Evolutionary conservation across 345 rosid species (phyloP).

Genomic region (Erysimum cheiranthoides): DNA sequence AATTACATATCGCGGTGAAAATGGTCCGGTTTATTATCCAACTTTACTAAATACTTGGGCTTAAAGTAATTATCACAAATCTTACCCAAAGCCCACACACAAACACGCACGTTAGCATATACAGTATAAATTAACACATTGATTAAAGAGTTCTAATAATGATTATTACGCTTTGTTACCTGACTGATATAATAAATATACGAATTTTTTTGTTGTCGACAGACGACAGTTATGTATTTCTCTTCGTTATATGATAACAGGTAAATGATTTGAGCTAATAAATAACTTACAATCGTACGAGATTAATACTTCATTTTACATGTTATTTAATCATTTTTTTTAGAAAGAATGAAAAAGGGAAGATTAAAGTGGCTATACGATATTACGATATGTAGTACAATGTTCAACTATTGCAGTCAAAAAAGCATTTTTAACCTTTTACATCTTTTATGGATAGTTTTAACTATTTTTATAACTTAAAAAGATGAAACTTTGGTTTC

Average conservation of each 20-base stretch:
- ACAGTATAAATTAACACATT: background rate
- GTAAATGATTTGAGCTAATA: background rate
- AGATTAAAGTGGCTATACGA: constrained; percentile 35
- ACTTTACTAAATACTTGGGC: constrained; percentile 9
- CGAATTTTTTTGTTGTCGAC: background rate
- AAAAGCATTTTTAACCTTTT: constrained; percentile 43
- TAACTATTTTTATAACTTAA: constrained; percentile 36
- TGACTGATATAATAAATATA: background rate
- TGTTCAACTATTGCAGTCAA: constrained; percentile 49
- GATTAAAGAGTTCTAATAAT: background rate
- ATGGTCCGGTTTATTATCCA: background rate
- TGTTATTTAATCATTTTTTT: background rate
- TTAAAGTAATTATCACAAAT: background rate
- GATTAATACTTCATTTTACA: background rate
- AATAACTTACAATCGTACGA: background rate
- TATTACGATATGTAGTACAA: constrained; percentile 36
- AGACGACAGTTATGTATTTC: constrained; percentile 2
- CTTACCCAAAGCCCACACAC: constrained; percentile 19
- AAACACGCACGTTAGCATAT: background rate
- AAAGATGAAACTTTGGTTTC: constrained; percentile 38
- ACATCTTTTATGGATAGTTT: constrained; percentile 45
- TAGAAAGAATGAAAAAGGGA: background rate
- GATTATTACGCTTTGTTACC: background rate
- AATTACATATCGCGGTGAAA: background rate
- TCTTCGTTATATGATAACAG: constrained; percentile 1